Percentiles rank a stretch among this genome's conserved stretches.
Evolutionary conservation across 352 stramenopile species (phyloP).

Genomic region (Globisporangium splendens): DNA sequence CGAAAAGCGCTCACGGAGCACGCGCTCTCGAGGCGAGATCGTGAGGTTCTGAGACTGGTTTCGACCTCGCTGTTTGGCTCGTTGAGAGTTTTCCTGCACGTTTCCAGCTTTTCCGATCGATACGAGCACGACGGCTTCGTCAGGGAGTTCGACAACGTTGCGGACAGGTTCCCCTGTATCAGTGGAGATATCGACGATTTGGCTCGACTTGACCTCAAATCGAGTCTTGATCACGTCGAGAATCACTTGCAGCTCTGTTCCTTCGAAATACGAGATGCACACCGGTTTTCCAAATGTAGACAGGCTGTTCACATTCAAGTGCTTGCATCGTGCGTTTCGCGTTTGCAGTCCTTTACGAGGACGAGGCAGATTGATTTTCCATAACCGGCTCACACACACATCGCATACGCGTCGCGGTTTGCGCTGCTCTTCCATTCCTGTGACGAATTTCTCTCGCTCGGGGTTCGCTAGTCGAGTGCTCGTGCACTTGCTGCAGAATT

Average conservation of each 20-base stretch:
- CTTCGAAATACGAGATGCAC: slow-evolving; percentile 80
- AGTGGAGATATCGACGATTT: slow-evolving; percentile 75
- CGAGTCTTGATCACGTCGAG: slow-evolving; percentile 76
- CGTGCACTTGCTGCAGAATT: slow-evolving; percentile 84
- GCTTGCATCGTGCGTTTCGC: slow-evolving; percentile 46
- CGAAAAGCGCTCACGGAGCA: slow-evolving; percentile 48
- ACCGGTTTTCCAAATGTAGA: slow-evolving; percentile 76
- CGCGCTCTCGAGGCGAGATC: slow-evolving; percentile 30
- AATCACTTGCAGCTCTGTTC: slow-evolving; percentile 66
- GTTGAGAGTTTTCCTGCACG: slow-evolving; percentile 51
- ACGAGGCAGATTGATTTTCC: slow-evolving; percentile 78
- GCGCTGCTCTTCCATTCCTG: slow-evolving; percentile 38
- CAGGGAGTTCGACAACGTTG: slow-evolving; percentile 43
- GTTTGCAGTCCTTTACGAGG: slow-evolving; percentile 54
- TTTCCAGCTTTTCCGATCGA: slow-evolving; percentile 78
- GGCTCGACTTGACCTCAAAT: slow-evolving; percentile 68
- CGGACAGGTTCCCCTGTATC: slow-evolving; percentile 67
- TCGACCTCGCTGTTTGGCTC: slow-evolving; percentile 14
- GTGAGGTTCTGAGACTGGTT: slow-evolving; percentile 14
- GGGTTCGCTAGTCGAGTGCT: slow-evolving; percentile 61
- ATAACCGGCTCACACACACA: slow-evolving; percentile 69
- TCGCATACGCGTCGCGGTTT: slow-evolving; percentile 69
- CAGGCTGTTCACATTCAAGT: slow-evolving; percentile 75
- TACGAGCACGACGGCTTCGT: slow-evolving; percentile 68
- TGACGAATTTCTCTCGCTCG: slow-evolving; percentile 52